phyloP scores from a whole-genome alignment of 2,329 filamentous ascomycete species.

The Talaromyces amestolkiae region DNA sequence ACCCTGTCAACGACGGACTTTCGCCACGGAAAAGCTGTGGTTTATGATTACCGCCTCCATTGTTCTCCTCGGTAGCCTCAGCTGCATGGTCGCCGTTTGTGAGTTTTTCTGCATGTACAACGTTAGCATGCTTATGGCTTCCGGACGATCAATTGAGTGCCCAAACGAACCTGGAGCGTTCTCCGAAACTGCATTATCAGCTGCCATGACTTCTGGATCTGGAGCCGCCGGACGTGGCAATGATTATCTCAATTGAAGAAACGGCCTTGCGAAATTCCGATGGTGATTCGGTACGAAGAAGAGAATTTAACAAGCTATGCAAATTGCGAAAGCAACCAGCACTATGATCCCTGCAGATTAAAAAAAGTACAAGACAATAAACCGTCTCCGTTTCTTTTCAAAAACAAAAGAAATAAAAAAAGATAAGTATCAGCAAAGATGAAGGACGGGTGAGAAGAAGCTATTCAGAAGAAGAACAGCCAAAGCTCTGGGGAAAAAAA shows the following conservation, averaged over 20 bases:
- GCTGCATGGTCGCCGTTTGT: slow-evolving; percentile 36
- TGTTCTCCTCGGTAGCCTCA: slow-evolving; percentile 35
- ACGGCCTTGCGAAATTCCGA: background rate
- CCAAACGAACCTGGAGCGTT: slow-evolving; percentile 37
- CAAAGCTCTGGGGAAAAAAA: slow-evolving; percentile 33
- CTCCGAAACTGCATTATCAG: slow-evolving; percentile 40
- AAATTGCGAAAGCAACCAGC: slow-evolving; percentile 13
- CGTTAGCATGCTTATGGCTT: slow-evolving; percentile 21
- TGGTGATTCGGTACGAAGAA: background rate
- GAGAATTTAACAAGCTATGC: slow-evolving; percentile 5
- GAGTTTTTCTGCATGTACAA: slow-evolving; percentile 27
- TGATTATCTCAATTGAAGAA: background rate
- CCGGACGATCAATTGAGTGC: slow-evolving; percentile 6
- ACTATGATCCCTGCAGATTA: slow-evolving; percentile 9
- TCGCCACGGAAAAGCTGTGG: background rate
- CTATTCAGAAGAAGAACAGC: slow-evolving; percentile 15
- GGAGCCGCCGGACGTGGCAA: background rate
- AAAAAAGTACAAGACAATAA: slow-evolving; percentile 20
- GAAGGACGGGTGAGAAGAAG: slow-evolving; percentile 3
- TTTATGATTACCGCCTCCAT: slow-evolving; percentile 34
- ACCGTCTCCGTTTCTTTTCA: background rate
- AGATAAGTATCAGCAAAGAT: background rate
- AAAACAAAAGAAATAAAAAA: slow-evolving; percentile 22
- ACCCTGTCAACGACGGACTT: background rate
- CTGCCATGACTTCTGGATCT: slow-evolving; percentile 35